Conservation (phyloP, 805 yeast species). For the Priceomyces haplophilus region DNA sequence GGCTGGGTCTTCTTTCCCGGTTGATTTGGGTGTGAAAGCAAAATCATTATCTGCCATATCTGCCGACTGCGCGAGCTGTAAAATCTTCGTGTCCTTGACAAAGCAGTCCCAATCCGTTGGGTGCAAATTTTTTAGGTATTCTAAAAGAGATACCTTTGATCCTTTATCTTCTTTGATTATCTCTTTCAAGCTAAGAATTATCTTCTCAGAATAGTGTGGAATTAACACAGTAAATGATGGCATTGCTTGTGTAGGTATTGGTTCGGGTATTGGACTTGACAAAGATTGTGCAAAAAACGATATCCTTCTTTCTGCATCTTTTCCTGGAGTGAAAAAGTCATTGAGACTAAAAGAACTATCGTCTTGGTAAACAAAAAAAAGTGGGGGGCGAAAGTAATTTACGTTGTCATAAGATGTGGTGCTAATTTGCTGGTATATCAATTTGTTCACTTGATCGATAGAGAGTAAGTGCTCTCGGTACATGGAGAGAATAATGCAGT, state of each 20-base stretch:
- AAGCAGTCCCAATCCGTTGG: slow-evolving; percentile 79
- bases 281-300: slow-evolving; percentile 54
- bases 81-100: slow-evolving; percentile 68
- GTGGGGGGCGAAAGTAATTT: slow-evolving; percentile 35
- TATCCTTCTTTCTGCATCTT: slow-evolving; percentile 52
- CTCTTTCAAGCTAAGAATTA: slow-evolving; percentile 42
- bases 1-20: slow-evolving; percentile 10
- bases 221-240: slow-evolving; percentile 51
- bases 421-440: slow-evolving; percentile 25
- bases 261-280: slow-evolving; percentile 47
- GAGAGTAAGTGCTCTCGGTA: slow-evolving; percentile 40
- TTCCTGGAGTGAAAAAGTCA: slow-evolving; percentile 42
- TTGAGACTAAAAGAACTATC: slow-evolving; percentile 36
- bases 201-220: slow-evolving; percentile 53
- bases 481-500: slow-evolving; percentile 25
- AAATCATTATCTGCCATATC: slow-evolving; percentile 5
- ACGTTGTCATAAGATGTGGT: slow-evolving; percentile 20
- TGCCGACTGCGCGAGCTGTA: slow-evolving; percentile 11
- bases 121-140: slow-evolving; percentile 70
- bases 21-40: slow-evolving; percentile 5
- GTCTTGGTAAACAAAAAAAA: slow-evolving; percentile 49
- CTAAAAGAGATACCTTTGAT: slow-evolving; percentile 60
- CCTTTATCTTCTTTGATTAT: slow-evolving; percentile 44
- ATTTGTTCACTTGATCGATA: slow-evolving; percentile 37
- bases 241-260: slow-evolving; percentile 45